Base-by-base conservation (phyloP, 139 green algal genomes). In the Chlamydomonas asymmetrica region DNA sequence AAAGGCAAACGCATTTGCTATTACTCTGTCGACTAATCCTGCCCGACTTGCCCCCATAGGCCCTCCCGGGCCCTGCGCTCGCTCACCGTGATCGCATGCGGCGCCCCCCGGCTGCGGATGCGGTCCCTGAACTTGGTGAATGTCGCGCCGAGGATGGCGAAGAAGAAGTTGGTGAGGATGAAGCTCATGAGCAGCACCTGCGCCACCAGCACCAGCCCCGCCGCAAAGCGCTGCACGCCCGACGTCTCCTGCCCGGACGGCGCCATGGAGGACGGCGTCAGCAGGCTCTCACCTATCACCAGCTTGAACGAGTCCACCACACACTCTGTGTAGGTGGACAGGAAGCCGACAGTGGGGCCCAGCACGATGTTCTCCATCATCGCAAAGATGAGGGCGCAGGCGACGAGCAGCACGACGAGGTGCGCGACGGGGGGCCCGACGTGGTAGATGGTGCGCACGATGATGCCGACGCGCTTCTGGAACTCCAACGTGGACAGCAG, bases 131-230 rank as follows among this genome's bases (percentile, higher is more conserved):
- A 25, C 62, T 66, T 40, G 25, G 52, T 41, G 9, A 84, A 80
- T 3, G 49, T 71, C 20, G 9, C 31, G 7, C 65, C 66, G 0
- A 84, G 35, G 1, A 76, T 71, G 9, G 73, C 57, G 71, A 84
- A 77, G 49, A 84, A 80, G 66, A 76, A 84, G 32, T 84, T 76
- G n/a, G 66, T 45, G 2, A 84, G 66, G 3, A 80, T 25, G 9
- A 80, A 69, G 18, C 64, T 48, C 25, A 84, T 62, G 22, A 84
- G 60, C 39, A 80, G 22, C n/a, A 76, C 73, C 3, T 75, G 73
- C 25, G 56, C 18, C 3, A 63, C 39, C 5, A 32, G 22, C 0
- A 72, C 45, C 32, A 72, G 65, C 10, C 31, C 29, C 4, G 65
- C 65, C 27, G 48, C 65, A 27, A 72, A n/a, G 5, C 40, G 29